Conservation (phyloP, 306 rosid species). For the Quercus bicolor region DNA sequence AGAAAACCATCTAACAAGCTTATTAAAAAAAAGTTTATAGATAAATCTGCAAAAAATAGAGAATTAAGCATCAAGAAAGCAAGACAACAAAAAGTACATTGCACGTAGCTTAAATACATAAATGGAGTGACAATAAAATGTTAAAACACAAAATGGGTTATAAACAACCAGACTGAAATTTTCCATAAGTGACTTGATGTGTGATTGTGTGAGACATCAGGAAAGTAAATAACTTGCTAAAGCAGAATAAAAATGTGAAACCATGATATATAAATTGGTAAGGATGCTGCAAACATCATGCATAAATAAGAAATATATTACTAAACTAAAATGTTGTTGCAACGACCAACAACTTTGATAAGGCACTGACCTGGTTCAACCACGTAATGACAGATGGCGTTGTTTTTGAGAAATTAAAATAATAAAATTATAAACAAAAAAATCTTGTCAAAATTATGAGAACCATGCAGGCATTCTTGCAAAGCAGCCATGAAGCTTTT, state of each 20-base stretch:
- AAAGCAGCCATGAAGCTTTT: no score
- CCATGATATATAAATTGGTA: neutral
- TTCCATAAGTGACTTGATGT: neutral
- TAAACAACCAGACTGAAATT: neutral
- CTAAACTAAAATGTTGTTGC: neutral
- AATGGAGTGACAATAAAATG: neutral
- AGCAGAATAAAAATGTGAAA: neutral
- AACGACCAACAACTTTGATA: neutral
- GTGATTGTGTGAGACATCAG: neutral
- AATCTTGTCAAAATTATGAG: no score
- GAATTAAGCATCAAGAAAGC: neutral
- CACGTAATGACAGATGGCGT: no score
- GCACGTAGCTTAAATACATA: neutral
- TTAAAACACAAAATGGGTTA: conserved; percentile 7
- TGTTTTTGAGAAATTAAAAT: no score
- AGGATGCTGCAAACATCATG: neutral
- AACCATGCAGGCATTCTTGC: no score
- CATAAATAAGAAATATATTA: neutral
- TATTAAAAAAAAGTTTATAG: neutral
- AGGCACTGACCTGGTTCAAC: conserved; percentile 11
- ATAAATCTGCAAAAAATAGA: neutral
- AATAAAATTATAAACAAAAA: no score
- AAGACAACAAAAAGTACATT: neutral
- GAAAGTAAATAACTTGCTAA: neutral
- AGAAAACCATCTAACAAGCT: conserved; percentile 2